A percentile compares a stretch with the other conserved stretches of the same genome.
Conservation (phyloP, 495 filamentous ascomycete genomes). For the Pseudoneurospora amorphoporcata region DNA sequence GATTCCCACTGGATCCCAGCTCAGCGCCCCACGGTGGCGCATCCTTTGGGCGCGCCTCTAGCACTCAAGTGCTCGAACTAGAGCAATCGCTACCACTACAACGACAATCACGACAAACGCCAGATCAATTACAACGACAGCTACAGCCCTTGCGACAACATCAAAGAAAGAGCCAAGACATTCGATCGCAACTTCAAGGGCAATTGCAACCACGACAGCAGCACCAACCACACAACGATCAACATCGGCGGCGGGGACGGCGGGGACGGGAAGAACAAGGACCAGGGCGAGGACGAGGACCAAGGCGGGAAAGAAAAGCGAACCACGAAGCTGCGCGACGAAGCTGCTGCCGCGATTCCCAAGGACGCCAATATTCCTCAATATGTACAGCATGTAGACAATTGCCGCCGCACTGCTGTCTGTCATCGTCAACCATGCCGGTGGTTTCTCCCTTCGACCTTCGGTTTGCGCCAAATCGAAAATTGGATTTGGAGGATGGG, state of each 20-base stretch:
- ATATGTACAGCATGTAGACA: constrained; percentile 14
- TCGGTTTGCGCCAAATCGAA: not conserved
- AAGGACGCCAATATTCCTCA: not conserved
- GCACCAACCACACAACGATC: not conserved
- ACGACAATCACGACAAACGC: not conserved
- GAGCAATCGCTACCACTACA: not conserved
- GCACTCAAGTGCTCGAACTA: not conserved
- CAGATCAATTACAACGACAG: not conserved
- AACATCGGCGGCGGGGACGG: not conserved
- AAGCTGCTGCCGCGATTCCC: not conserved
- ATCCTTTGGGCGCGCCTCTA: not conserved
- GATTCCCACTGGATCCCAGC: not conserved
- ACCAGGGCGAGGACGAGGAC: not conserved
- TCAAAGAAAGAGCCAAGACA: not conserved
- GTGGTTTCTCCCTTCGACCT: not conserved
- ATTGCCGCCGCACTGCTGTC: not conserved
- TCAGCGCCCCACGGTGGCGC: not conserved
- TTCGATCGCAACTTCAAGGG: not conserved
- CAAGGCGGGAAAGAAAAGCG: not conserved
- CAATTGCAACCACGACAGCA: not conserved
- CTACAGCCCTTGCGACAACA: not conserved
- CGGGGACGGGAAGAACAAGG: not conserved
- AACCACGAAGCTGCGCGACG: not conserved
- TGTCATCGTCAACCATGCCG: constrained; percentile 9
- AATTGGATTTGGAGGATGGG: not conserved